Base-by-base conservation (phyloP, 495 filamentous ascomycete species). In the Penicillium bovifimosum region DNA sequence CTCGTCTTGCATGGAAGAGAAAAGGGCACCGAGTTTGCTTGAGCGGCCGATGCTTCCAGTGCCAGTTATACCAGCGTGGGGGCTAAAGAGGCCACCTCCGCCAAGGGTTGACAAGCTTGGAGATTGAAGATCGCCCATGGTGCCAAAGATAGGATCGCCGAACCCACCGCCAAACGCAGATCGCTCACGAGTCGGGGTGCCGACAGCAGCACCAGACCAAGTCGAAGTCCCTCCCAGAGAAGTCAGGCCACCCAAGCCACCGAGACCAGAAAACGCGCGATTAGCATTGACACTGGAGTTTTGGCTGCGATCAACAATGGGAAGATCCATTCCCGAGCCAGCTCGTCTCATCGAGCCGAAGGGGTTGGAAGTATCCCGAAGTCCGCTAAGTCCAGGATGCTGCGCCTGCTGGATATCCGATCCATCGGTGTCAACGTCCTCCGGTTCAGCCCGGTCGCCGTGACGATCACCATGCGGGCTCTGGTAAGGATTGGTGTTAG, bases 401-500 rank as follows among this genome's bases (percentile, higher is more conserved):
- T 80, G 78, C 18, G 74, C 60, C 39, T 70, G 71, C 55, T 80
- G 76, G 41, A 79, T 73, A 52, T 85, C 83, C 20, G 77, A 77
- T 13, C 74, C 77, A 56, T 85, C 82, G 9, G 75, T 72, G 36
- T 83, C 83, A 36, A 73, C 67, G 53, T 91, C 86, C 26, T 75
- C 86, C 3, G 79, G 76, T 20, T 90, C 84, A 0, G 76, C 50
- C 2, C 50, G 47, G 11, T 50, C 47, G 26, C 47, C 47, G 28
- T 50, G 76, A 29, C 83, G 82, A 14, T 91, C 87, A n/a, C 81
- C 86, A n/a, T 87, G 83, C 8, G 93, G 95, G 66, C 92, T 97
- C 56, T 88, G 87, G 62, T 91, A 98, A n/a, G 93, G 95, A 67
- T 98, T 98, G 1, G 93, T 97, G 54, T 96, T 90, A 0, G 92